Evolutionary conservation across 768 basidiomycete genomes (phyloP).

Genomic region (Rhodocollybia butyracea): DNA sequence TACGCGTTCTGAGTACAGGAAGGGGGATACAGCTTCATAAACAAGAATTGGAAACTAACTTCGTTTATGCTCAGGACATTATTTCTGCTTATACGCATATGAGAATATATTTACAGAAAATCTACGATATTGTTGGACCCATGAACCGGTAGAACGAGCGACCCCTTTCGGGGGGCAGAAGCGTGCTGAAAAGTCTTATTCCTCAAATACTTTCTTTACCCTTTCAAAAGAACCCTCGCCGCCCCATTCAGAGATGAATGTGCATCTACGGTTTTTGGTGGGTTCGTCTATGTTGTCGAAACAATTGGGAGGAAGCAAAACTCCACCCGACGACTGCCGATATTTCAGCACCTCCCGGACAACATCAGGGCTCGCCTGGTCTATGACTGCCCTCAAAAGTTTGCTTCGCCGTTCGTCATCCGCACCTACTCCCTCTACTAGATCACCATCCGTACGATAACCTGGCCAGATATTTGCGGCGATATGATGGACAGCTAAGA

Average conservation of each 20-base stretch:
- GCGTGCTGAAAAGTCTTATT: background rate
- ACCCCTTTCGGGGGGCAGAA: too few species aligned
- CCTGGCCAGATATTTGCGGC: conserved; percentile 76
- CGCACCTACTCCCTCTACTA: conserved; percentile 13
- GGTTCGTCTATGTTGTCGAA: conserved; percentile 22
- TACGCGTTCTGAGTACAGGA: background rate
- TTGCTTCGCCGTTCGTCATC: conserved; percentile 36
- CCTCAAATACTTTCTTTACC: conserved; percentile 8
- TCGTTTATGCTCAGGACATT: too few species aligned
- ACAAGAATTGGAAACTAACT: too few species aligned
- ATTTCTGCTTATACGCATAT: too few species aligned
- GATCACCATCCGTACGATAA: conserved; percentile 20
- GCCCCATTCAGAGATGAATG: conserved; percentile 21
- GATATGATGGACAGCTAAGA: conserved; percentile 77
- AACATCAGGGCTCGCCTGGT: conserved; percentile 42
- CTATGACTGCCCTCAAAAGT: conserved; percentile 49
- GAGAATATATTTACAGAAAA: too few species aligned
- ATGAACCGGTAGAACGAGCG: too few species aligned
- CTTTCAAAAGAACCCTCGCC: conserved; percentile 10
- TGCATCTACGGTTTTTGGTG: conserved; percentile 16
- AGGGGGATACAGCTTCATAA: too few species aligned
- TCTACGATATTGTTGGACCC: too few species aligned
- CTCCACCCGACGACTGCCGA: conserved; percentile 36
- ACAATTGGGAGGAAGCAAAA: conserved; percentile 49
- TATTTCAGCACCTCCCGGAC: conserved; percentile 59